Evolutionary conservation across 805 yeast genomes (phyloP).

Genomic region (Hanseniaspora thailandica): DNA sequence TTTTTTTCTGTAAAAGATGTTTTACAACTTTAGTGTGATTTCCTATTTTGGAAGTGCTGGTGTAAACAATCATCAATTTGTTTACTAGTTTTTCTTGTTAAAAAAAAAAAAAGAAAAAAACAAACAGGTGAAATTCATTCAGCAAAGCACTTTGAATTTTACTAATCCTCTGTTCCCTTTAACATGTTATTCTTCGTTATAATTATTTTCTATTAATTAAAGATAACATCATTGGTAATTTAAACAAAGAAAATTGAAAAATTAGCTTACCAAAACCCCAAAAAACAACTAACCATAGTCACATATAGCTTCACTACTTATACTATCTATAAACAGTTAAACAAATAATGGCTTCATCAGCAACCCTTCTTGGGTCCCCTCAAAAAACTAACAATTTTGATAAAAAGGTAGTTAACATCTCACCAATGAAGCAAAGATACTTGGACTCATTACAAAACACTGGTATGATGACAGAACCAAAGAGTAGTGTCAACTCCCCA

Average conservation of each 20-base stretch:
- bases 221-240: too few relatives aligned
- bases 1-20: not conserved
- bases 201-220: not conserved
- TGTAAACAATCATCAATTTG: not conserved
- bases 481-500: slow-evolving; percentile 22
- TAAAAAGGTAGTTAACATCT: slow-evolving; percentile 3
- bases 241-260: not conserved
- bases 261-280: not conserved
- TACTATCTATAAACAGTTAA: not conserved
- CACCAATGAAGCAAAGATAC: slow-evolving; percentile 24
- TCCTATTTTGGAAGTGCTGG: not conserved
- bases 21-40: not conserved
- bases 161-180: too few relatives aligned
- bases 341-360: not conserved
- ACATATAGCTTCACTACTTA: not conserved
- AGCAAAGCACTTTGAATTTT: not conserved
- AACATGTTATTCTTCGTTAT: too few relatives aligned
- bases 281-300: not conserved
- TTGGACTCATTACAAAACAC: slow-evolving; percentile 20
- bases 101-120: slow-evolving; percentile 1
- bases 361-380: slow-evolving; percentile 15
- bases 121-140: not conserved
- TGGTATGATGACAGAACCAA: slow-evolving; percentile 16
- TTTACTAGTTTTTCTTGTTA: not conserved
- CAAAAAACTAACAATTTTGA: slow-evolving; percentile 14